Percentiles rank a stretch among this genome's conserved stretches.
These are phyloP conservation scores for Pseudognaphalium luteoalbum DNA, from an alignment of 129 eudicot species.

Conservation along the genomic window DNA sequence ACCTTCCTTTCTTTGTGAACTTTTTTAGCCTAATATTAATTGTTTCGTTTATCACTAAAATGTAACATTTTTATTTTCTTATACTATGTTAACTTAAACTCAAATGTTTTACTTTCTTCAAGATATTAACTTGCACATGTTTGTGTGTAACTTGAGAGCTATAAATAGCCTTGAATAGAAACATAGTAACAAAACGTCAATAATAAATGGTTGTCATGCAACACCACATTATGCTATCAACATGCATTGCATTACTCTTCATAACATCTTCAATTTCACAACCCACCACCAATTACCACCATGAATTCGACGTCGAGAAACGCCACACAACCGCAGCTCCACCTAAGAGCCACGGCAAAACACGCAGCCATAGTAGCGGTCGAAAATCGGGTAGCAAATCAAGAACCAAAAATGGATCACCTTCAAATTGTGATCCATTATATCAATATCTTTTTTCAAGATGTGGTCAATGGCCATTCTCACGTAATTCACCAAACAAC, in stretches of 20 bases:
- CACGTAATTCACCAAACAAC: constrained; percentile 46
- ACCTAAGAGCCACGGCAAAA: constrained; percentile 12
- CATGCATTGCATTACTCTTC: constrained; percentile 40
- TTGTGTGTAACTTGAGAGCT: neutral
- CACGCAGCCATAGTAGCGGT: constrained; percentile 14
- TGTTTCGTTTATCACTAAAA: neutral
- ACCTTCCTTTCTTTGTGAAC: no score
- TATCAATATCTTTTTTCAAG: constrained; percentile 46
- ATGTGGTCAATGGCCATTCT: constrained; percentile 72
- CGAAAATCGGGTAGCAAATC: constrained; percentile 21
- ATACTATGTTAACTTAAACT: no score
- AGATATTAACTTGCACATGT: neutral
- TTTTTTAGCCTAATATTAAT: no score
- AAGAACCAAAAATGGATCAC: constrained; percentile 15
- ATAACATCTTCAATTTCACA: constrained; percentile 31
- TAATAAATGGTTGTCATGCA: constrained; percentile 15
- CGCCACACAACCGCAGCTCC: constrained; percentile 7
- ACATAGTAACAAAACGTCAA: neutral
- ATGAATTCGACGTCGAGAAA: constrained; percentile 2
- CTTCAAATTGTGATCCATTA: constrained; percentile 58
- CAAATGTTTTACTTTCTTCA: no score
- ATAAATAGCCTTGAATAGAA: constrained; percentile 18
- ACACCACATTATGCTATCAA: constrained; percentile 17
- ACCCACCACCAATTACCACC: constrained; percentile 22
- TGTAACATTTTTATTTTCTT: neutral